Evolutionary conservation across 2,329 filamentous ascomycete genomes (phyloP).

Genomic region (Aulographum hederae): DNA sequence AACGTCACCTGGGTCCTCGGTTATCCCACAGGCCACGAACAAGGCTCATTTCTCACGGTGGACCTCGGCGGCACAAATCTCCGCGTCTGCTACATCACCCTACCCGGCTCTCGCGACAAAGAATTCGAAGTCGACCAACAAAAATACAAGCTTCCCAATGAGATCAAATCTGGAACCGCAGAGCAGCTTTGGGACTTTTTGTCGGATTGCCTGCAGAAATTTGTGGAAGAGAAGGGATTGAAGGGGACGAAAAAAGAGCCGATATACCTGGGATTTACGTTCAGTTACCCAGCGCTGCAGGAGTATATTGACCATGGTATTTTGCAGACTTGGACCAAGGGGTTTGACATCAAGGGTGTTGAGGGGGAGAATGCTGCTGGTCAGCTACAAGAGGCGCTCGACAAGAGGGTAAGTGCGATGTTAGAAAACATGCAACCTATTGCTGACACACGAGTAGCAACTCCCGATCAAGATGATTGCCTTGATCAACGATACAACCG

Average conservation of each 20-base stretch:
- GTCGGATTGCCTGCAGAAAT: conserved; percentile 79
- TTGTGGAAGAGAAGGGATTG: conserved; percentile 71
- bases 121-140: conserved; percentile 86
- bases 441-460: no score
- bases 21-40: conserved; percentile 73
- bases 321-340: conserved; percentile 92
- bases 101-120: conserved; percentile 73
- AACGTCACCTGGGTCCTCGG: conserved; percentile 94
- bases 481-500: conserved; percentile 84
- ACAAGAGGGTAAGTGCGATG: conserved; percentile 46
- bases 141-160: conserved; percentile 87
- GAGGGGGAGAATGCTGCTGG: conserved; percentile 83
- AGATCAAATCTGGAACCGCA: conserved; percentile 67
- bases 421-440: no score
- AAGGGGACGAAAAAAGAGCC: conserved; percentile 41
- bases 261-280: conserved; percentile 80
- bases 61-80: conserved; percentile 96
- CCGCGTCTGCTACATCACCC: conserved; percentile 79
- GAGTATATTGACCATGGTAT: conserved; percentile 86
- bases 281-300: conserved; percentile 87
- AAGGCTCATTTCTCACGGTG: conserved; percentile 71
- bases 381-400: conserved; percentile 64
- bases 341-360: conserved; percentile 83
- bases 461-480: conserved; percentile 73
- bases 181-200: conserved; percentile 93